Base-by-base conservation (phyloP, 2,329 filamentous ascomycete genomes). In the Orbilia ellipsospora region DNA sequence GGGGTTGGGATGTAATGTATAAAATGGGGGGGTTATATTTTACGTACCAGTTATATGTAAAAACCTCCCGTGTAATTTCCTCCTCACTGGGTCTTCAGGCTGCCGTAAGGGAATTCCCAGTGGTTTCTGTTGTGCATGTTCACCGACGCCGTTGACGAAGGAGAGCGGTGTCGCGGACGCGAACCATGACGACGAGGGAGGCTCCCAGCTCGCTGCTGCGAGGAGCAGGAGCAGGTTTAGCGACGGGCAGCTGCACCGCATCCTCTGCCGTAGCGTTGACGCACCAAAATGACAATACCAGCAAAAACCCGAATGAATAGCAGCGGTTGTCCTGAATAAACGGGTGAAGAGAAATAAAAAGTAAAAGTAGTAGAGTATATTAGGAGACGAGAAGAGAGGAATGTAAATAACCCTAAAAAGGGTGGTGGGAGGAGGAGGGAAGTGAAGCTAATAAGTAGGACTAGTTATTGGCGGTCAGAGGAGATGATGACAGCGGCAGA, bases 21-120 rank as follows among this genome's bases (percentile, higher is more conserved):
- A 36, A 4, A 23, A 23, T 4, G 23, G 23, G 23, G 23, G 23
- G 23, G 31, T 36, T 10, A 36, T 36, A 10, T 36, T 36, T n/a
- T 20, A 52, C 86, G 77, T 84, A 94, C 92, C 93, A 83, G 93
- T 95, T 79, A 96, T 92, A 83, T 96, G 93, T 81, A 96, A 86
- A 84, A 96, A 96, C 81, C 88, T 88, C 78, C 93, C 93, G 78
- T 88, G 87, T 79, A 93, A 83, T 80, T 85, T 86, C 77, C 78
- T 77, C 20, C 48, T 68, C 48, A 72, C 60, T 2, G 59, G 63
- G 13, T 75, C 59, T 1, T 62, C 55, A 6, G 73, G 61, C 26
- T 66, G 69, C 15, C 18, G 62, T 56, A 20, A 13, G 18, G 20
- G 52, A 16, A 23, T 18, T 20, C 12, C 45, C 10, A 69, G 52